Base-by-base conservation (phyloP, 768 basidiomycete species). In the Mycena galericulata region DNA sequence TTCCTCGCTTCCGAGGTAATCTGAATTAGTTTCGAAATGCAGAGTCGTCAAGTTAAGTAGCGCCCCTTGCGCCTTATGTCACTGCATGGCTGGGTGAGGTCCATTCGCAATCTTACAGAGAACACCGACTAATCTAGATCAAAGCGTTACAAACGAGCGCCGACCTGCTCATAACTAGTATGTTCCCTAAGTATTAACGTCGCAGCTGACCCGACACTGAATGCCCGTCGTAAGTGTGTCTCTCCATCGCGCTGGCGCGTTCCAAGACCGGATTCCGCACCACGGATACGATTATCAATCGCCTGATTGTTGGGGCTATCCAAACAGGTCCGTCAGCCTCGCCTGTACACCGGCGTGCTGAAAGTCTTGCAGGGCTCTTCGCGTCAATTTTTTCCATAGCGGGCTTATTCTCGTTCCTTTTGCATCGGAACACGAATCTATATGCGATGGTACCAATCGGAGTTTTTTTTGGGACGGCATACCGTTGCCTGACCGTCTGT, bases 361-460 rank as follows among this genome's bases (percentile, higher is more conserved):
- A 27, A 22, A 12, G 30, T 5, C 5, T 24, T 24, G 22, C 49
- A 69, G 68, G 79, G 15, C 61, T 80, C 24, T 79, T 80, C 65
- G 77, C 78, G 27, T 77, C 73, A 18, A 77, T 79, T 7, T 79
- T 80, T 61, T 75, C 79, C 29, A 54, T 78, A 24, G 78, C 75
- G 12, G 77, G 79, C 45, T 53, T 81, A n/a, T 72, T 79, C 22
- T 69, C 73, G 1, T 80, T 79, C 65, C 38, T 75, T 15, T n/a
- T 60, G 26, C 62, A 72, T 36, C 78, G 77, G 24, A 40, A 53
- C 32, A 74, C 76, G 7, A 79, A 79, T 55, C 36, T 79, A 4
- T 79, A 76, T 22, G 77, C 74, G 36, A 78, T 82, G 78, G 66
- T 62, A 30, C n/a, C n/a, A n/a, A n/a, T n/a, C n/a, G n/a, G n/a